These are phyloP conservation scores for Erigeron canadensis DNA, from an alignment of 129 eudicot genomes.

Conservation along the genomic window DNA sequence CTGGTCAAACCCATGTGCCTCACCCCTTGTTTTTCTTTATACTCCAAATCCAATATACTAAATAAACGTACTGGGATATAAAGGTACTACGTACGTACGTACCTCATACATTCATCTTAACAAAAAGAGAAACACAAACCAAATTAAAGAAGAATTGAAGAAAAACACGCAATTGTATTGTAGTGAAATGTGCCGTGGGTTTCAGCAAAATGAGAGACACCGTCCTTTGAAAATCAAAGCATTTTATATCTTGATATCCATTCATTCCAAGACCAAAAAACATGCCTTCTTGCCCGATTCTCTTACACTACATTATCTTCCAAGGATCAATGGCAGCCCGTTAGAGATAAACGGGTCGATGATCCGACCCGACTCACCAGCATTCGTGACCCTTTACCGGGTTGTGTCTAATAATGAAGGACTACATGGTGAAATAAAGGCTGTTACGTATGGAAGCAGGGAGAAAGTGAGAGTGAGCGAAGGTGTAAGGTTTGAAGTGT, in stretches of 20 bases:
- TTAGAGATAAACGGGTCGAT: conserved; percentile 57
- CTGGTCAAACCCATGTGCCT: conserved; percentile 51
- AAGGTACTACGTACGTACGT: too few relatives aligned
- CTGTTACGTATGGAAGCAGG: conserved; percentile 44
- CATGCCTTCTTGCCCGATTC: conserved; percentile 41
- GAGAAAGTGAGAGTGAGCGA: conserved; percentile 58
- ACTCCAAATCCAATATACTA: too few relatives aligned
- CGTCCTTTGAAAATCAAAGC: conserved; percentile 54
- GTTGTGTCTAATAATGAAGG: conserved; percentile 25
- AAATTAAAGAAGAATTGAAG: neutral
- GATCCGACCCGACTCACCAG: conserved; percentile 62
- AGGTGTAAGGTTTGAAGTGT: conserved; percentile 71
- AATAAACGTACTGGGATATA: conserved; percentile 22
- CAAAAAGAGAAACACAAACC: neutral
- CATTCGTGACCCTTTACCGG: conserved; percentile 65
- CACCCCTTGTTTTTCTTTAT: conserved; percentile 40
- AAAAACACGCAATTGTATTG: neutral
- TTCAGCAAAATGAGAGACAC: conserved; percentile 45
- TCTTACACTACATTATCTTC: conserved; percentile 60
- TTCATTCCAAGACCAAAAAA: conserved; percentile 25
- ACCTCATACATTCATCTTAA: neutral
- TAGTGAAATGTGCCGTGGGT: conserved; percentile 63
- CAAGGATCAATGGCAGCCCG: conserved; percentile 63
- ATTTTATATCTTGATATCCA: conserved; percentile 41
- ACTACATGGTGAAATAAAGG: too few relatives aligned